Conservation (phyloP, 495 filamentous ascomycete species). For the Tricharina praecox region DNA sequence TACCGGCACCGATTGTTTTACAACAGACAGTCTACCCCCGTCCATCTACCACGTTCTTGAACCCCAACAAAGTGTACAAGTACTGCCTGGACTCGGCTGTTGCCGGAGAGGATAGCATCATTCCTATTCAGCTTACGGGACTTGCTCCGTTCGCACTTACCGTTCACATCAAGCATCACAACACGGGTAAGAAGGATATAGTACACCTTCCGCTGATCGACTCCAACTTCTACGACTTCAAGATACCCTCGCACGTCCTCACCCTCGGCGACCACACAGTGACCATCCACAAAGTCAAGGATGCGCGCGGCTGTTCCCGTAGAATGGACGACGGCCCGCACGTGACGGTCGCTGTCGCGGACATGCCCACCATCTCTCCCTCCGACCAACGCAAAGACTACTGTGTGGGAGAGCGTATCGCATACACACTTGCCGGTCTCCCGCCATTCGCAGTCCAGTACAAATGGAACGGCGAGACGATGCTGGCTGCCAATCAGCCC, state of each 20-base stretch:
- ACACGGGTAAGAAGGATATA: constrained; percentile 57
- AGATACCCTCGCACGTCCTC: constrained; percentile 65
- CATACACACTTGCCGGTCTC: constrained; percentile 72
- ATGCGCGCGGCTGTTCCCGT: constrained; percentile 65
- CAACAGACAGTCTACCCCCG: constrained; percentile 67
- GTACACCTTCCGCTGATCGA: constrained; percentile 62
- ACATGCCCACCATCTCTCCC: constrained; percentile 74
- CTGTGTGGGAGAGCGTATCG: constrained; percentile 86
- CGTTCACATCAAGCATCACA: constrained; percentile 79
- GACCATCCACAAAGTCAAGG: constrained; percentile 72
- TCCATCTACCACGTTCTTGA: constrained; percentile 61
- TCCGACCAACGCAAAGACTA: constrained; percentile 68
- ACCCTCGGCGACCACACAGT: constrained; percentile 72
- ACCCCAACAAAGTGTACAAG: constrained; percentile 85
- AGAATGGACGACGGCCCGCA: constrained; percentile 50
- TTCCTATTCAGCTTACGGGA: constrained; percentile 69
- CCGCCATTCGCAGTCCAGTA: constrained; percentile 89
- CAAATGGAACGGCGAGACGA: constrained; percentile 56
- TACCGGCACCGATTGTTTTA: constrained; percentile 41
- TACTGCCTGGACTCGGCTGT: constrained; percentile 78
- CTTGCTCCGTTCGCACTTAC: constrained; percentile 71
- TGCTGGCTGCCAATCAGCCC: constrained; percentile 57
- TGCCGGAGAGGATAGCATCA: constrained; percentile 54
- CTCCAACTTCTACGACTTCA: constrained; percentile 53
- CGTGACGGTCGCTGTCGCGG: constrained; percentile 74